Conservation (phyloP, 306 rosid species). For the Luffa aegyptiaca region DNA sequence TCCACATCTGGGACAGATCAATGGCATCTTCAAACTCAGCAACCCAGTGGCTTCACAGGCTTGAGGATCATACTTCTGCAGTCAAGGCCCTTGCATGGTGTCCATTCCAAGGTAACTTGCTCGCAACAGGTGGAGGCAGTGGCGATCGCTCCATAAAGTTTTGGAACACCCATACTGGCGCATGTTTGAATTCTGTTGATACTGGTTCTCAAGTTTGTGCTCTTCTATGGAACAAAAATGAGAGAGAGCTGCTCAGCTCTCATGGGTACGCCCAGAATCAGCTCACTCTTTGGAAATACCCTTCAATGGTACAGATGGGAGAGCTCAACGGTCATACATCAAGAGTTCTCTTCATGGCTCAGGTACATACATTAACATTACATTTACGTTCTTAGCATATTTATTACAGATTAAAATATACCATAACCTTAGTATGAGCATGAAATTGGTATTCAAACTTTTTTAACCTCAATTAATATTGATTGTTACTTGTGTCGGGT, state of each 20-base stretch:
- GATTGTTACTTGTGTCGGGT: too few relatives aligned
- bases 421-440: too few relatives aligned
- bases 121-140: conserved; percentile 66
- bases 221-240: conserved; percentile 74
- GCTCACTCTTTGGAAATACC: conserved; percentile 82
- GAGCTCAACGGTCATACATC: conserved; percentile 79
- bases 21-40: conserved; percentile 39
- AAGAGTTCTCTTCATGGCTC: conserved; percentile 65
- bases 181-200: conserved; percentile 58
- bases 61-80: conserved; percentile 58
- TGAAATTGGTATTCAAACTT: too few relatives aligned
- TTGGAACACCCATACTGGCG: conserved; percentile 81
- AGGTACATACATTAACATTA: conserved; percentile 3
- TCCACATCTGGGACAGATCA: conserved; percentile 69
- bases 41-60: conserved; percentile 68
- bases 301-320: conserved; percentile 70
- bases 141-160: conserved; percentile 61
- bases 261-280: conserved; percentile 72
- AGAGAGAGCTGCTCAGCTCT: conserved; percentile 79
- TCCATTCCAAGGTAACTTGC: conserved; percentile 63
- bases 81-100: conserved; percentile 87
- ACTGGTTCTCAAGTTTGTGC: conserved; percentile 75
- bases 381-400: too few relatives aligned
- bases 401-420: too few relatives aligned
- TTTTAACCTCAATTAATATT: too few relatives aligned